Evolutionary conservation across 1,139 yeast genomes (phyloP).

Genomic region (Arxiozyma heterogenica): DNA sequence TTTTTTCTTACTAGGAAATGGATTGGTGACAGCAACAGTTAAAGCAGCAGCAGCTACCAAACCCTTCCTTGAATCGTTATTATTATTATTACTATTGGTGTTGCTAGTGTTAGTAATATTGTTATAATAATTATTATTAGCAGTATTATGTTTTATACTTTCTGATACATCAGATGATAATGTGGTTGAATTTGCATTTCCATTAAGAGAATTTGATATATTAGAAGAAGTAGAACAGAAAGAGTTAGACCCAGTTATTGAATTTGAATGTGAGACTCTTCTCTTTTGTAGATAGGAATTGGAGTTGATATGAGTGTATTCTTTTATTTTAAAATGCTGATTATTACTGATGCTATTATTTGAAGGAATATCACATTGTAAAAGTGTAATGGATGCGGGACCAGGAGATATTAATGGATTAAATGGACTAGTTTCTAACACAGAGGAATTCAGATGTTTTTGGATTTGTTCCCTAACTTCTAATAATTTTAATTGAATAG

Average conservation of each 20-base stretch:
- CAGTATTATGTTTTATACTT: constrained; percentile 1
- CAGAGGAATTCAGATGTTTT: constrained; percentile 8
- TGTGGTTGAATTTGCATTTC: not conserved
- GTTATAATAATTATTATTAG: not conserved
- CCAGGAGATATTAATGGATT: constrained; percentile 22
- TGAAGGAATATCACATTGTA: not conserved
- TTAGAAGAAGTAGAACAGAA: not conserved
- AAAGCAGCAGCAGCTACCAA: constrained; percentile 30
- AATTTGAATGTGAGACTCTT: not conserved
- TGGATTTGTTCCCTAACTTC: constrained; percentile 12
- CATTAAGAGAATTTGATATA: not conserved
- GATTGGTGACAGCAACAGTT: constrained; percentile 27
- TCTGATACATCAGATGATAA: not conserved
- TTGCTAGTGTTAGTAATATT: not conserved
- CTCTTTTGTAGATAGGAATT: not conserved
- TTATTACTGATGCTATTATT: constrained; percentile 8
- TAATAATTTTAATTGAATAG: constrained; percentile 7
- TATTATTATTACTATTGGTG: constrained; percentile 1
- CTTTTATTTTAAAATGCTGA: not conserved
- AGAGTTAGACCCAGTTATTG: not conserved
- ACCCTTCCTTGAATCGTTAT: constrained; percentile 13
- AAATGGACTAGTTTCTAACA: constrained; percentile 10
- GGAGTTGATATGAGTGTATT: not conserved
- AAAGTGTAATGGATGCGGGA: constrained; percentile 20
- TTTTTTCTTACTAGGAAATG: constrained; percentile 22